phyloP scores from a whole-genome alignment of 1,284 basidiomycete genomes.

The Irpex rosettiformis region DNA sequence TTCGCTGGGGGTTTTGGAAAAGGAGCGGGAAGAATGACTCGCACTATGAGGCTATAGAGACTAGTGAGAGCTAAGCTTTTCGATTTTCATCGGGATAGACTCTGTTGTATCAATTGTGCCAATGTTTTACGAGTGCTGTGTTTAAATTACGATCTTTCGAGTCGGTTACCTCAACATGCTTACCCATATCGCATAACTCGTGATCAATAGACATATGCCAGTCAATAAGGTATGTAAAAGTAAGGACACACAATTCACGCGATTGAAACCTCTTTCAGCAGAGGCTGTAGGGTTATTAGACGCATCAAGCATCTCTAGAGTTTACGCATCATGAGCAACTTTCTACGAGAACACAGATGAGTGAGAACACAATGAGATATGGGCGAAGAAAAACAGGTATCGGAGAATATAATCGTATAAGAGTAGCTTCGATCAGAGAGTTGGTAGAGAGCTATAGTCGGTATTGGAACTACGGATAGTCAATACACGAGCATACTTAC shows the following conservation, averaged over 20 bases:
- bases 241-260: too few species aligned
- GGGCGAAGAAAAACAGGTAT: neutral
- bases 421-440: neutral
- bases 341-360: neutral
- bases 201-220: too few species aligned
- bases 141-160: too few species aligned
- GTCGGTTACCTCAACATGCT: too few species aligned
- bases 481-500: neutral
- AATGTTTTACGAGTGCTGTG: neutral
- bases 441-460: neutral
- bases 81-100: neutral
- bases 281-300: neutral
- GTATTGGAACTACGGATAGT: neutral
- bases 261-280: too few species aligned
- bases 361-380: neutral
- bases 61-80: slow-evolving; percentile 12
- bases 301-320: neutral
- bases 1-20: slow-evolving; percentile 17
- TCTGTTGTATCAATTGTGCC: neutral
- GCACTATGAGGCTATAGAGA: slow-evolving; percentile 27
- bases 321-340: neutral
- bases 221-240: too few species aligned
- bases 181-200: too few species aligned
- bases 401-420: neutral
- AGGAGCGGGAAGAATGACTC: slow-evolving; percentile 16